These are phyloP conservation scores for Plantago coronopus DNA, from an alignment of 305 asterid species.

Conservation along the genomic window DNA sequence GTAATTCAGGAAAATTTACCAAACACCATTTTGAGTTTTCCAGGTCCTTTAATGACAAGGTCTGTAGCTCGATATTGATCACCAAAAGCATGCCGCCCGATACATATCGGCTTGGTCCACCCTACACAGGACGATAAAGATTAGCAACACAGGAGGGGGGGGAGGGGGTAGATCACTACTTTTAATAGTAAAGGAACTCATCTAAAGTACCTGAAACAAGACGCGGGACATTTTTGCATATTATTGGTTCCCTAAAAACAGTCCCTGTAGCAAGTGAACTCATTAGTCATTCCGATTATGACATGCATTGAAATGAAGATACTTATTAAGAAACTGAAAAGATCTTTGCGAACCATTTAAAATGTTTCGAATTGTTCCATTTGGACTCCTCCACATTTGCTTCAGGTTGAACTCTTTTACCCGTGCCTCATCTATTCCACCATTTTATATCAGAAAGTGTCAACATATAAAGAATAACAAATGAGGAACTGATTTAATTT, in stretches of 20 bases:
- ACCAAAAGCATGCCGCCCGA: constrained; percentile 98
- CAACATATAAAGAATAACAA: constrained; percentile 6
- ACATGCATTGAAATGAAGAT: constrained; percentile 15
- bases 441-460: constrained; percentile 23
- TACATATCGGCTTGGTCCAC: constrained; percentile 97
- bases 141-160: neutral
- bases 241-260: constrained; percentile 94
- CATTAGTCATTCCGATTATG: constrained; percentile 24
- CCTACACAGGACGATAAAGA: constrained; percentile 38
- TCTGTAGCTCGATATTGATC: constrained; percentile 98
- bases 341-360: constrained; percentile 58
- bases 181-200: constrained; percentile 14
- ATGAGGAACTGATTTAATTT: neutral
- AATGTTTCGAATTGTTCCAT: constrained; percentile 94
- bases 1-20: constrained; percentile 37
- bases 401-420: constrained; percentile 82
- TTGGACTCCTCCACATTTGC: constrained; percentile 96
- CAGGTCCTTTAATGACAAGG: constrained; percentile 76
- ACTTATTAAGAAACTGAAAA: constrained; percentile 7
- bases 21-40: constrained; percentile 82
- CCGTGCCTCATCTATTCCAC: constrained; percentile 75
- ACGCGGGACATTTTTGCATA: constrained; percentile 92
- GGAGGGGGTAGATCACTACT: constrained; percentile 2
- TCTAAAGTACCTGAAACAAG: constrained; percentile 77
- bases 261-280: constrained; percentile 56